A percentile compares a stretch with the other conserved stretches of the same genome.
These are phyloP conservation scores for Sparassis latifolia DNA, from an alignment of 1,284 basidiomycete species.

Conservation along the genomic window DNA sequence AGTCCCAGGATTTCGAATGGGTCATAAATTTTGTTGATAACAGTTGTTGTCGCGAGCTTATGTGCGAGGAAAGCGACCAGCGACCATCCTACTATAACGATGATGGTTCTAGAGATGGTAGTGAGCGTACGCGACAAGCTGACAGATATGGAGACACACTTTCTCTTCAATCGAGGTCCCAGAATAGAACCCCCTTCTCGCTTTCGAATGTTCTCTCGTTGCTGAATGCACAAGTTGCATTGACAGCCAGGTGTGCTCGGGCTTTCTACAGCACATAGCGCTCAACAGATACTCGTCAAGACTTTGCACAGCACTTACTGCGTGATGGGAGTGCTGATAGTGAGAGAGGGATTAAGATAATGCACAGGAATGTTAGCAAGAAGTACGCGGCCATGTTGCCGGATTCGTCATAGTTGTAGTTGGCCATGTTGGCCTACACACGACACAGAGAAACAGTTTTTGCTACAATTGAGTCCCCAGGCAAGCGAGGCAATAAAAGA, in stretches of 20 bases:
- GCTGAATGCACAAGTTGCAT: conserved; percentile 59
- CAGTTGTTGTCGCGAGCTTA: conserved; percentile 53
- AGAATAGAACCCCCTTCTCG: conserved; percentile 37
- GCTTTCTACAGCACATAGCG: conserved; percentile 14
- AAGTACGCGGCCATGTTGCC: conserved; percentile 90
- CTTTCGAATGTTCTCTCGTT: conserved; percentile 42
- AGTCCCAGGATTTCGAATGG: conserved; percentile 95
- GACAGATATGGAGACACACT: conserved; percentile 17
- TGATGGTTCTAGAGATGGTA: conserved; percentile 35
- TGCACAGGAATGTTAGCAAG: conserved; percentile 77
- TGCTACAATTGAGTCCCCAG: conserved; percentile 8
- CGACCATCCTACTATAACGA: conserved; percentile 73
- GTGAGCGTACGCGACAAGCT: background rate
- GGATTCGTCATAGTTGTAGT: conserved; percentile 84
- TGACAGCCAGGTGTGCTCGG: conserved; percentile 44
- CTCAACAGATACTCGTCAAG: background rate
- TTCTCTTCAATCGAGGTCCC: conserved; percentile 20
- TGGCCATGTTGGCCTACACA: conserved; percentile 46
- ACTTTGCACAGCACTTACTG: conserved; percentile 28
- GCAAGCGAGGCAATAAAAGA: conserved; percentile 3
- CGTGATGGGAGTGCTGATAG: conserved; percentile 36
- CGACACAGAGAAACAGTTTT: conserved; percentile 4
- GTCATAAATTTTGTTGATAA: conserved; percentile 78
- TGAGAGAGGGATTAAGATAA: conserved; percentile 75
- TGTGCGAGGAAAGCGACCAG: conserved; percentile 65